Evolutionary conservation across 1,139 yeast species (phyloP).

Genomic region (Lodderomyces elongisporus): DNA sequence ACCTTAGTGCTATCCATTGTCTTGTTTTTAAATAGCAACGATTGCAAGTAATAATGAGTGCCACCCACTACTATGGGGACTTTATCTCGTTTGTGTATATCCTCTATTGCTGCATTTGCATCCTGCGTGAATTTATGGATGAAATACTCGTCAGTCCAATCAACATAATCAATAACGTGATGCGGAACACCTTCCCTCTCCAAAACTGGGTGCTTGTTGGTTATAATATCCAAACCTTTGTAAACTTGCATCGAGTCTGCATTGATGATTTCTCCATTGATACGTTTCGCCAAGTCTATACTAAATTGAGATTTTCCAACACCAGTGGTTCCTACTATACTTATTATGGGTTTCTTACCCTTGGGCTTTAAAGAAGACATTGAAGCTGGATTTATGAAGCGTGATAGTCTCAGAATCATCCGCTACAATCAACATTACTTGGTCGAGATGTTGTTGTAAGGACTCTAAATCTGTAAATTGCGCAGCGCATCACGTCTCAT

Average conservation of each 20-base stretch:
- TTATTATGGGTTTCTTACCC: slow-evolving; percentile 44
- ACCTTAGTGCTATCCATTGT: slow-evolving; percentile 27
- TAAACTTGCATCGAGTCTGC: slow-evolving; percentile 98
- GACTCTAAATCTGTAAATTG: no score
- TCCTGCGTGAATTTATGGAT: slow-evolving; percentile 79
- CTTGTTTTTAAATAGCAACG: slow-evolving; percentile 65
- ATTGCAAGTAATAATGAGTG: slow-evolving; percentile 86
- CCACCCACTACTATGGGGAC: slow-evolving; percentile 93
- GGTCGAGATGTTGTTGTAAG: no score
- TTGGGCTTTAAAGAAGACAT: no score
- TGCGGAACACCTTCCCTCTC: slow-evolving; percentile 76
- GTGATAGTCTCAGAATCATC: no score
- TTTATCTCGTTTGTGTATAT: slow-evolving; percentile 66
- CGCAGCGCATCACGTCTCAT: no score
- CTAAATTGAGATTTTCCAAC: slow-evolving; percentile 94
- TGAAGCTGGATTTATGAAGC: no score
- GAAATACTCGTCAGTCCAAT: slow-evolving; percentile 76
- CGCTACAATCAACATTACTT: no score
- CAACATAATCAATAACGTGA: slow-evolving; percentile 80
- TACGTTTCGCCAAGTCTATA: slow-evolving; percentile 70
- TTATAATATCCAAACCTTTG: slow-evolving; percentile 62
- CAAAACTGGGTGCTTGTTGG: slow-evolving; percentile 83
- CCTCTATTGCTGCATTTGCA: slow-evolving; percentile 54
- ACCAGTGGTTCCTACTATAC: slow-evolving; percentile 94
- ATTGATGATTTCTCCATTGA: slow-evolving; percentile 87